Conservation (phyloP, 2,329 filamentous ascomycete species). For the Aulographum hederae region DNA sequence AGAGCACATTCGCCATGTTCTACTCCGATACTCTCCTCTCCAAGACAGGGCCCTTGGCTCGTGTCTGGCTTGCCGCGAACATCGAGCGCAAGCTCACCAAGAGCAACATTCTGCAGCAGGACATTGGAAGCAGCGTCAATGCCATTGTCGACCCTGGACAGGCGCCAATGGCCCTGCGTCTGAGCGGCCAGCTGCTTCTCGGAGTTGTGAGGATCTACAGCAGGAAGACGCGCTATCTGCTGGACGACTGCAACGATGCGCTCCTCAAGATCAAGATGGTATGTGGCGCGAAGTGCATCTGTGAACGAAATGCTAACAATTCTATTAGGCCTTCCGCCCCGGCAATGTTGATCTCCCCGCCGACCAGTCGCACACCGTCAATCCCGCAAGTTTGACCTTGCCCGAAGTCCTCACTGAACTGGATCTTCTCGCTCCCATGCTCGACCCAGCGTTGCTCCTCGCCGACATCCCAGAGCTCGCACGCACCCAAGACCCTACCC, state of each 20-base stretch:
- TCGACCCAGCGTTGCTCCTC: constrained; percentile 71
- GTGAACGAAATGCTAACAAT: constrained; percentile 1
- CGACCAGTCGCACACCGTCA: constrained; percentile 55
- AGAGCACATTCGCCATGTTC: no score
- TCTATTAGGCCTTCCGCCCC: constrained; percentile 66
- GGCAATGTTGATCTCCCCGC: constrained; percentile 92
- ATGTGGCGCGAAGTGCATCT: constrained; percentile 11
- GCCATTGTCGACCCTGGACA: constrained; percentile 87
- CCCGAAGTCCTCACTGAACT: constrained; percentile 87
- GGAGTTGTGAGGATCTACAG: constrained; percentile 97
- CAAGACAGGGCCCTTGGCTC: constrained; percentile 91
- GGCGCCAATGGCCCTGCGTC: constrained; percentile 81
- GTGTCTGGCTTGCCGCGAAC: constrained; percentile 96
- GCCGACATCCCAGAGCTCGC: constrained; percentile 37
- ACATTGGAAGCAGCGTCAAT: constrained; percentile 85
- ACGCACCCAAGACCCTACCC: constrained; percentile 22
- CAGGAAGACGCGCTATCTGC: constrained; percentile 83
- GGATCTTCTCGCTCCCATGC: constrained; percentile 60
- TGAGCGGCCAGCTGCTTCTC: constrained; percentile 84
- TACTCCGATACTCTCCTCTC: constrained; percentile 91
- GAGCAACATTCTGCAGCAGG: constrained; percentile 84
- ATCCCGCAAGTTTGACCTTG: constrained; percentile 63
- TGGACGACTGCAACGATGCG: constrained; percentile 96
- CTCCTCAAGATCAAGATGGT: constrained; percentile 99
- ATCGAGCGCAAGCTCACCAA: constrained; percentile 97